Evolutionary conservation across 2,329 filamentous ascomycete species (phyloP).

Genomic region (Lasiodiplodia hormozganensis): DNA sequence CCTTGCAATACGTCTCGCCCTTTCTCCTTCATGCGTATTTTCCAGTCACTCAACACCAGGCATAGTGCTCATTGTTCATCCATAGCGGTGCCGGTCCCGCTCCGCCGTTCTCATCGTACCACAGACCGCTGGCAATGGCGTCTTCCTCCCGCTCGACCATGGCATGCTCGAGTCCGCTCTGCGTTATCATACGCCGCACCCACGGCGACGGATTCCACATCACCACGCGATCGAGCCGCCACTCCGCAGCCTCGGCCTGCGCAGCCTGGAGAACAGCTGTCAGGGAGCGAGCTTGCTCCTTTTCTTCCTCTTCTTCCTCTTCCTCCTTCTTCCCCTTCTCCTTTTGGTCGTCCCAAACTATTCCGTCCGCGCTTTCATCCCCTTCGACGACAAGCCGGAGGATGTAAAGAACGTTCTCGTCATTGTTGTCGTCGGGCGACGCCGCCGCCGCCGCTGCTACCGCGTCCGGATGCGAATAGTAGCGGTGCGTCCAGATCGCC

Average conservation of each 20-base stretch:
- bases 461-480: conserved; percentile 40
- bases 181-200: not conserved
- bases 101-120: conserved; percentile 59
- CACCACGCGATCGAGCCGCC: conserved; percentile 71
- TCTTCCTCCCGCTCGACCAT: conserved; percentile 62
- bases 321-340: too few species aligned
- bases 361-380: too few species aligned
- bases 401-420: conserved; percentile 68
- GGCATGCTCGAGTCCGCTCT: conserved; percentile 32
- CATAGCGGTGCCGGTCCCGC: conserved; percentile 34
- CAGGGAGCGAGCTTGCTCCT: conserved; percentile 32
- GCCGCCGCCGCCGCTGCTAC: conserved; percentile 54
- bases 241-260: conserved; percentile 70
- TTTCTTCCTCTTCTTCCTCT: conserved; percentile 19
- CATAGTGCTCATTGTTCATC: conserved; percentile 45
- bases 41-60: conserved; percentile 36
- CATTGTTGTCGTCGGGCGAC: conserved; percentile 40
- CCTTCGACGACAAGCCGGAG: conserved; percentile 64
- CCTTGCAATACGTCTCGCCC: too few species aligned
- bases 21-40: too few species aligned
- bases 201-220: conserved; percentile 74
- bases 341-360: too few species aligned
- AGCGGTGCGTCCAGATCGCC: conserved; percentile 69
- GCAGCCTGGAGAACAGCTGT: conserved; percentile 69
- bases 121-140: conserved; percentile 72